These are phyloP conservation scores for Darksidea phi DNA, from an alignment of 495 filamentous ascomycete genomes.

Conservation along the genomic window DNA sequence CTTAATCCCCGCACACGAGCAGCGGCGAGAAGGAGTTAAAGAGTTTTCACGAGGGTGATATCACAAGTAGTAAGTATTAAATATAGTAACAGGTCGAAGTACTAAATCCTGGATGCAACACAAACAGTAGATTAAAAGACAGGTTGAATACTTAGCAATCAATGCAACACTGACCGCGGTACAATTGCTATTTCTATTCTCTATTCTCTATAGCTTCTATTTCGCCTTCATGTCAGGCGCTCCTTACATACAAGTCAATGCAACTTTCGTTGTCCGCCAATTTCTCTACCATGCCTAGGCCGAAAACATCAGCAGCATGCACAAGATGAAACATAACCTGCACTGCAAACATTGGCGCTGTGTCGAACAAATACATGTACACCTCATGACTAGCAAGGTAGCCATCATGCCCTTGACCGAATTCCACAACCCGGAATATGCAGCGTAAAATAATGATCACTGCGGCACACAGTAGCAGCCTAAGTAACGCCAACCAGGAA, in stretches of 20 bases:
- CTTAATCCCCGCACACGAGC: not conserved
- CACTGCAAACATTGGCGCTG: slow-evolving; percentile 35
- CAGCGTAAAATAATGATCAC: slow-evolving; percentile 12
- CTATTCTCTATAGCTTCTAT: not conserved
- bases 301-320: slow-evolving; percentile 4
- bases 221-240: not conserved
- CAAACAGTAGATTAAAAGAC: not conserved
- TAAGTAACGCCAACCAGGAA: slow-evolving; percentile 42
- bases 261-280: slow-evolving; percentile 6
- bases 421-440: slow-evolving; percentile 21
- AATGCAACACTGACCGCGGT: not conserved
- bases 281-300: not conserved
- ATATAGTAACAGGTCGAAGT: not conserved
- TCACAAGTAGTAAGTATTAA: not conserved
- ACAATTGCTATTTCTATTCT: not conserved
- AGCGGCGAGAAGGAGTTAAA: not conserved
- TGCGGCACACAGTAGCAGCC: slow-evolving; percentile 45
- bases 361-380: slow-evolving; percentile 37
- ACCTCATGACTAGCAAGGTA: slow-evolving; percentile 34
- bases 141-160: not conserved
- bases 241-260: slow-evolving; percentile 7
- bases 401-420: slow-evolving; percentile 19
- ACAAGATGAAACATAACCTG: slow-evolving; percentile 29
- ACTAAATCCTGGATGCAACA: not conserved
- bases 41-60: not conserved